Conservation (phyloP, 2,329 filamentous ascomycete species). For the Aspergillus ruber region DNA sequence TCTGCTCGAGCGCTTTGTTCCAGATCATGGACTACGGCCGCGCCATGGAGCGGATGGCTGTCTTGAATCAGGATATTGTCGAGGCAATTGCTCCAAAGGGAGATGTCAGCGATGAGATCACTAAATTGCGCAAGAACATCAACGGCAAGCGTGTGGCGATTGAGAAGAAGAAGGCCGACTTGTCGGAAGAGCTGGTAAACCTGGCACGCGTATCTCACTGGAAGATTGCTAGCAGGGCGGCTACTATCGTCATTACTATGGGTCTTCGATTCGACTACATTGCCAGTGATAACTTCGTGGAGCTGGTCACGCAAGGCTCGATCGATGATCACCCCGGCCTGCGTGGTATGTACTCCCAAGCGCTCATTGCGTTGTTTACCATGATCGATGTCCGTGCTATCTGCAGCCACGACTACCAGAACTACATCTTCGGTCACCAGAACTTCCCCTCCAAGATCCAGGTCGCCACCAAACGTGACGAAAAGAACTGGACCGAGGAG, state of each 20-base stretch:
- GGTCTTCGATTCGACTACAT: conserved; percentile 88
- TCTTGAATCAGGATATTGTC: conserved; percentile 66
- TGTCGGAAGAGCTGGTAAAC: conserved; percentile 76
- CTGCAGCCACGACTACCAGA: conserved; percentile 79
- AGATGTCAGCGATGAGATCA: conserved; percentile 50
- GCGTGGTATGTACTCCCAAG: conserved; percentile 71
- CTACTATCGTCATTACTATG: conserved; percentile 83
- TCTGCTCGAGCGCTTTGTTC: conserved; percentile 75
- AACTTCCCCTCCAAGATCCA: conserved; percentile 68
- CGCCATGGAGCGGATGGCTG: conserved; percentile 75
- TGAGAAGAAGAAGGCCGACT: conserved; percentile 71
- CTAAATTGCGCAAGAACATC: conserved; percentile 66
- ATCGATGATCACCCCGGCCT: conserved; percentile 87
- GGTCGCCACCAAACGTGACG: conserved; percentile 65
- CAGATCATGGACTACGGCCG: conserved; percentile 89
- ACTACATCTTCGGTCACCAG: conserved; percentile 77
- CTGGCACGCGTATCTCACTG: conserved; percentile 77
- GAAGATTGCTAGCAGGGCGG: conserved; percentile 89
- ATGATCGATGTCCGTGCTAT: conserved; percentile 79
- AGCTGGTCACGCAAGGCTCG: conserved; percentile 73
- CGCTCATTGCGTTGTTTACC: conserved; percentile 73
- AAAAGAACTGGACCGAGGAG: conserved; percentile 69
- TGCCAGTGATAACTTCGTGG: conserved; percentile 72
- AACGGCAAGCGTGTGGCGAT: conserved; percentile 67
- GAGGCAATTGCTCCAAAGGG: conserved; percentile 64